phyloP scores from a whole-genome alignment of 1,139 yeast genomes.

The Pichia sp. region DNA sequence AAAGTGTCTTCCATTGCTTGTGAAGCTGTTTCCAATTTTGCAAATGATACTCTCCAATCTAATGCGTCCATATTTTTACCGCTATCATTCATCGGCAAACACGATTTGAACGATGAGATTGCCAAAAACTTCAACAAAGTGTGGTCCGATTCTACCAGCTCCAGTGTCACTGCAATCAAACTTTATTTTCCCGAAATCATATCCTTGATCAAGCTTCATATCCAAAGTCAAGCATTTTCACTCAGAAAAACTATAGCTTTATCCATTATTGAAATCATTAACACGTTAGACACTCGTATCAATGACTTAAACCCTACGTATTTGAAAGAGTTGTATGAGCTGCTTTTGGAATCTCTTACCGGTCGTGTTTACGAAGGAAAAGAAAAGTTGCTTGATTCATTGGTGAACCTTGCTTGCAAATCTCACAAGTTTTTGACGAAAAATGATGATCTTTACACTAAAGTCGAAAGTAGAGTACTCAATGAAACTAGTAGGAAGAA shows the following conservation, averaged over 20 bases:
- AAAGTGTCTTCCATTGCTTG: slow-evolving; percentile 62
- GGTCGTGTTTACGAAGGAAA: slow-evolving; percentile 93
- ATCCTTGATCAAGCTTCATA: slow-evolving; percentile 44
- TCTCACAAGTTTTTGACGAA: slow-evolving; percentile 35
- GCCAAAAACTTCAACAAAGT: slow-evolving; percentile 52
- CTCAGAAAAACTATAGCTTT: slow-evolving; percentile 70
- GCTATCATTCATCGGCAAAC: slow-evolving; percentile 71
- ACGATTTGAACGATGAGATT: slow-evolving; percentile 53
- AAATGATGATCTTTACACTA: slow-evolving; percentile 33
- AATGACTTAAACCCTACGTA: slow-evolving; percentile 33
- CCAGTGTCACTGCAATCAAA: slow-evolving; percentile 64
- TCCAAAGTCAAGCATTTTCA: slow-evolving; percentile 57
- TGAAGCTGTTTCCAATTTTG: slow-evolving; percentile 64
- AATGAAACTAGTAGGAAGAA: slow-evolving; percentile 69
- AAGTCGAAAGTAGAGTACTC: slow-evolving; percentile 43
- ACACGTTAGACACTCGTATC: slow-evolving; percentile 31
- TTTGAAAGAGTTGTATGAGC: slow-evolving; percentile 43
- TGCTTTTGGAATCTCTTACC: slow-evolving; percentile 58
- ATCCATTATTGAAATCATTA: slow-evolving; percentile 61
- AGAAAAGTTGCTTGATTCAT: slow-evolving; percentile 66
- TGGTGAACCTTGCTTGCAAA: slow-evolving; percentile 55
- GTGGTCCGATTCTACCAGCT: slow-evolving; percentile 81
- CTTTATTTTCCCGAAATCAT: slow-evolving; percentile 73
- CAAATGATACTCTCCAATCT: slow-evolving; percentile 64
- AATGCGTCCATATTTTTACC: slow-evolving; percentile 71